Base-by-base conservation (phyloP, 192 early-diverging fungal species). In the Coemansia sp. region DNA sequence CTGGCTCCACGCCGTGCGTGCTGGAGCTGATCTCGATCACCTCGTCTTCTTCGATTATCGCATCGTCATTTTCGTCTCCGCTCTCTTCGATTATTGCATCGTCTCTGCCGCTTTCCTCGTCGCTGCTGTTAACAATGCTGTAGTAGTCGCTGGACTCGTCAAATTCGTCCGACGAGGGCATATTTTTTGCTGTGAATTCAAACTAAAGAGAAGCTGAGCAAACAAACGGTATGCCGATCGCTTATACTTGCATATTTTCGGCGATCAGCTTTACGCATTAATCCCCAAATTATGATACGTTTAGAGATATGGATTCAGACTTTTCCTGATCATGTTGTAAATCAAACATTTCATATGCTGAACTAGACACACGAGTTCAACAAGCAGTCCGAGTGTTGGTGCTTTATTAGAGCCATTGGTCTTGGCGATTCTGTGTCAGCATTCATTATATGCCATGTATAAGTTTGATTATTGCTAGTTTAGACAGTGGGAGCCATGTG, bases 71-170 rank as follows among this genome's bases (percentile, higher is more conserved):
- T n/a, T n/a, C n/a, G n/a, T n/a, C n/a, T n/a, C n/a, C n/a, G n/a
- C n/a, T n/a, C n/a, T 41, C 39, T 10, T 9, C 49, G 12, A 51
- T 51, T 3, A 51, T 23, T 17, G n/a, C 2, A 3, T 51, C 49
- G 49, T 23, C 49, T 6, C 7, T 37, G 31, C 49, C 41, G 17
- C 14, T 37, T 0, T 55, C 62, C 35, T 63, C 62, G 22, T 64
- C 52, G 52, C 51, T 54, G 14, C 23, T 63, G 51, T 63, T 63
- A 22, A 43, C 35, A 3, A 37, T 16, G 55, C 63, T 65, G 31
- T 57, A 65, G 63, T 65, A 65, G 41, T 65, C 63, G 26, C 41
- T 65, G 41, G 25, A 37, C 17, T 57, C 54, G 1, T 57, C 63
- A 3, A 65, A 31, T 31, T 65, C 55, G 16, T 57, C 63, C 4